phyloP scores from a whole-genome alignment of 163 green algal genomes.

The Trebouxiophyceae sp. region DNA sequence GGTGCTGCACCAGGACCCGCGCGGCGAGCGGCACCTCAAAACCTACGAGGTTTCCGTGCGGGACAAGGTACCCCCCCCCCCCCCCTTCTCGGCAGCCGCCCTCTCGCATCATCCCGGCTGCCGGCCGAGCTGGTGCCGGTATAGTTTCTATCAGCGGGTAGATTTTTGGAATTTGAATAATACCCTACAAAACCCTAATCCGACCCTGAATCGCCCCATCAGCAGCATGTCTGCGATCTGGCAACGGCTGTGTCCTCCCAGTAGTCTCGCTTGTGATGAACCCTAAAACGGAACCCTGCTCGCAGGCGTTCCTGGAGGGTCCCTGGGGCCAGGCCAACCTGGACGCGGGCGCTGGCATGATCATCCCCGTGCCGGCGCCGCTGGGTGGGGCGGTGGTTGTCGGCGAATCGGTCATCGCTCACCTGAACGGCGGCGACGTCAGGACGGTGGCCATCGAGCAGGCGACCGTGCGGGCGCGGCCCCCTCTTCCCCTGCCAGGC shows the following conservation, averaged over 20 bases:
- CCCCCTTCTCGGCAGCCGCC: neutral
- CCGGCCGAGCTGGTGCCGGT: too few relatives aligned
- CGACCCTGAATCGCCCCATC: too few relatives aligned
- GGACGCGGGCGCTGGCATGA: constrained; percentile 54
- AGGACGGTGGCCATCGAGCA: neutral
- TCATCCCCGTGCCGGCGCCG: constrained; percentile 76
- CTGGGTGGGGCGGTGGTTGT: constrained; percentile 77
- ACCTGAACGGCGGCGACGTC: constrained; percentile 16
- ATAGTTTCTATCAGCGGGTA: too few relatives aligned
- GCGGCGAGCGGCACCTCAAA: constrained; percentile 76
- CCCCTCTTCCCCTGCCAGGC: too few relatives aligned
- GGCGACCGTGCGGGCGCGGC: too few relatives aligned
- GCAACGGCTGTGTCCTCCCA: too few relatives aligned
- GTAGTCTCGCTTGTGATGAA: too few relatives aligned
- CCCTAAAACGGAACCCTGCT: too few relatives aligned
- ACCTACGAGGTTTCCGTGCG: constrained; percentile 79
- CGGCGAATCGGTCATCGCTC: constrained; percentile 63
- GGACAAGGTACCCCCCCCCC: constrained; percentile 45
- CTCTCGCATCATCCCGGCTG: too few relatives aligned
- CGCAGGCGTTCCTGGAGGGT: constrained; percentile 61
- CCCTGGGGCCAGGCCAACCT: constrained; percentile 73
- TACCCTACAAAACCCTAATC: too few relatives aligned
- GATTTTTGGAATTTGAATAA: too few relatives aligned
- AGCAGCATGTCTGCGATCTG: too few relatives aligned
- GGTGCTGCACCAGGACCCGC: constrained; percentile 88